phyloP scores from a whole-genome alignment of 2,329 filamentous ascomycete species.

The Chaetomium olivaceum region DNA sequence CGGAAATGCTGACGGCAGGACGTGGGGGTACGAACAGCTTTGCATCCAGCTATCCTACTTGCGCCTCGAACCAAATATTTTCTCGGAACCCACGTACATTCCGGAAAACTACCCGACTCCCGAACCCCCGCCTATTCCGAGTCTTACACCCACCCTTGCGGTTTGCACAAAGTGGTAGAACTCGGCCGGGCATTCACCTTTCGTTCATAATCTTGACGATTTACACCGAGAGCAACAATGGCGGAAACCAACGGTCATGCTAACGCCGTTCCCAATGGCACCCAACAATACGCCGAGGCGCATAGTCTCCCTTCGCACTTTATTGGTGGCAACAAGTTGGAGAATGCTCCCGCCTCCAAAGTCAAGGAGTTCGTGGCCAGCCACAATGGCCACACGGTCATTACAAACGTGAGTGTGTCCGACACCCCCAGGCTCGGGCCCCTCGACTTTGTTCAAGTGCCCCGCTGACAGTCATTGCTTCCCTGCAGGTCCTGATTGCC shows the following conservation, averaged over 20 bases:
- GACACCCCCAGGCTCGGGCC: neutral
- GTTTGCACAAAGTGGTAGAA: slow-evolving; percentile 19
- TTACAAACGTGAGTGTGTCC: slow-evolving; percentile 77
- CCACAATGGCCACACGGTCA: slow-evolving; percentile 94
- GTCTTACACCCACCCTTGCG: slow-evolving; percentile 18
- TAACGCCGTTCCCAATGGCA: slow-evolving; percentile 56
- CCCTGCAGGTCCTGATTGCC: slow-evolving; percentile 82
- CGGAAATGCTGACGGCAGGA: slow-evolving; percentile 18
- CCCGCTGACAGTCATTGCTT: slow-evolving; percentile 8
- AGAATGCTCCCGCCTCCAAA: slow-evolving; percentile 76
- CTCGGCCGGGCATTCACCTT: neutral
- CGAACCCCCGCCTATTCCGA: neutral
- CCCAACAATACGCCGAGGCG: slow-evolving; percentile 73
- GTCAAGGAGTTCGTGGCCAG: slow-evolving; percentile 95
- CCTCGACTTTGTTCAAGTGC: neutral
- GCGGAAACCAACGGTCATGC: slow-evolving; percentile 48
- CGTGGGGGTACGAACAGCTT: slow-evolving; percentile 18
- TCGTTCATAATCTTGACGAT: slow-evolving; percentile 12
- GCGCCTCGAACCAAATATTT: slow-evolving; percentile 3
- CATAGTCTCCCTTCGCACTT: slow-evolving; percentile 88
- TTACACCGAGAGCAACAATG: slow-evolving; percentile 46
- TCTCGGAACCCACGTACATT: slow-evolving; percentile 21
- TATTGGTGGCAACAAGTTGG: slow-evolving; percentile 89
- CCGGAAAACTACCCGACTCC: slow-evolving; percentile 18
- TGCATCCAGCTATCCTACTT: slow-evolving; percentile 15